Percentiles rank a stretch among this genome's conserved stretches.
phyloP scores from a whole-genome alignment of 208 protist species.

The Trypanosomatidae sp. region DNA sequence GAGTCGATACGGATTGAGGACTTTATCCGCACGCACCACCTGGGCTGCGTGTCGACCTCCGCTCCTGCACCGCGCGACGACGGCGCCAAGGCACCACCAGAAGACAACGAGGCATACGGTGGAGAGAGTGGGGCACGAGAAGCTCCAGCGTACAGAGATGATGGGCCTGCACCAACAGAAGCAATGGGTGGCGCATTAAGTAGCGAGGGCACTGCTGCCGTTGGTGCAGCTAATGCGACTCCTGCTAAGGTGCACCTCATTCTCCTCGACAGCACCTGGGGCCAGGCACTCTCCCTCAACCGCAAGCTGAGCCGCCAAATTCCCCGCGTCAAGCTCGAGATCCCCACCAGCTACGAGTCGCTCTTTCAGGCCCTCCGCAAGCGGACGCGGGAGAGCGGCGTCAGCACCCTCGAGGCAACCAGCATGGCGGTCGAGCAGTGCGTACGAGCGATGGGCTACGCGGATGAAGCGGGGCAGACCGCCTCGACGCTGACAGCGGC shows the following conservation, averaged over 20 bases:
- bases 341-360: slow-evolving; percentile 51
- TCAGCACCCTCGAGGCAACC: slow-evolving; percentile 82
- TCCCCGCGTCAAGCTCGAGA: slow-evolving; percentile 55
- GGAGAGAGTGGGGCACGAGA: no score
- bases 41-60: no score
- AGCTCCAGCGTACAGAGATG: no score
- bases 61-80: no score
- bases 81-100: no score
- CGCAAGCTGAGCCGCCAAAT: slow-evolving; percentile 77
- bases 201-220: no score
- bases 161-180: no score
- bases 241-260: slow-evolving; percentile 69
- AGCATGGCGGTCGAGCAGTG: slow-evolving; percentile 80
- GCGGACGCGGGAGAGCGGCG: slow-evolving; percentile 63
- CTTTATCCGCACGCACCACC: slow-evolving; percentile 13
- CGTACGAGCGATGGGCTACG: slow-evolving; percentile 33
- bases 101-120: no score
- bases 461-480: slow-evolving; percentile 7
- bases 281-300: slow-evolving; percentile 76
- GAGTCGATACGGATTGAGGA: slow-evolving; percentile 18
- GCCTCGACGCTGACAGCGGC: slow-evolving; percentile 28
- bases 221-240: no score
- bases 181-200: no score
- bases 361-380: slow-evolving; percentile 74
- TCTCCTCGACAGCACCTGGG: slow-evolving; percentile 82